phyloP scores from a whole-genome alignment of 2,329 filamentous ascomycete genomes.

The Arthrobotrys pseudoclavata region DNA sequence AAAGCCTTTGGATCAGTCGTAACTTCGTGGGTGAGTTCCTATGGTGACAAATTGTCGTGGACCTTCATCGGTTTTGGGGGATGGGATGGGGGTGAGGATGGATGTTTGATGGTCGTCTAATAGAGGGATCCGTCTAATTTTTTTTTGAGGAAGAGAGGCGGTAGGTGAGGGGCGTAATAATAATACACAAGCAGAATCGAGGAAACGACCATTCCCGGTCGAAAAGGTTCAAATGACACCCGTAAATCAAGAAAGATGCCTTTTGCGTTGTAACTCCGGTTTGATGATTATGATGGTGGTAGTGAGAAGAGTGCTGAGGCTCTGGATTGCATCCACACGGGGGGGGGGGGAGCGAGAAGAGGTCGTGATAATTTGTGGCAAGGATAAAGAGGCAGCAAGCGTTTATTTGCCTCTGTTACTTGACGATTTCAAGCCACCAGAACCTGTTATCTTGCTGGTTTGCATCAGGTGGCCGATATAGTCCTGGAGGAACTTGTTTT shows the following conservation, averaged over 20 bases:
- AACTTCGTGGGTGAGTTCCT: conserved; percentile 40
- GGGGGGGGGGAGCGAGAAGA: conserved; percentile 3
- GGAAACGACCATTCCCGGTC: conserved; percentile 59
- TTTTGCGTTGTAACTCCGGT: conserved; percentile 53
- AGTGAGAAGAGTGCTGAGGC: neutral
- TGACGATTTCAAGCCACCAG: conserved; percentile 70
- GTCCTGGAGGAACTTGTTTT: conserved; percentile 97
- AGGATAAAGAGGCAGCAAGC: conserved; percentile 63
- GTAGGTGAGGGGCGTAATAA: conserved; percentile 25
- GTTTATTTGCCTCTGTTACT: conserved; percentile 71
- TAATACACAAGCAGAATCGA: conserved; percentile 56
- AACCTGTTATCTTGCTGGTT: conserved; percentile 79
- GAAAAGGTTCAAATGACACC: conserved; percentile 65
- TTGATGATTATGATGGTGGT: conserved; percentile 42
- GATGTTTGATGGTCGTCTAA: conserved; percentile 35
- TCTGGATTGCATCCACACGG: conserved; percentile 39
- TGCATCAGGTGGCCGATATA: conserved; percentile 94
- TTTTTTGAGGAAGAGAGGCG: conserved; percentile 22
- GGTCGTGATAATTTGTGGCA: conserved; percentile 4
- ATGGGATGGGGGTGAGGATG: neutral
- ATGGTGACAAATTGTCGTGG: conserved; percentile 24
- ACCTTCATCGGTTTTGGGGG: conserved; percentile 10
- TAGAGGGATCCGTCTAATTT: conserved; percentile 18
- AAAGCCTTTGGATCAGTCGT: conserved; percentile 40
- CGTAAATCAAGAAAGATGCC: conserved; percentile 61